Base-by-base conservation (phyloP, 495 filamentous ascomycete species). In the Chaetomium tenue region DNA sequence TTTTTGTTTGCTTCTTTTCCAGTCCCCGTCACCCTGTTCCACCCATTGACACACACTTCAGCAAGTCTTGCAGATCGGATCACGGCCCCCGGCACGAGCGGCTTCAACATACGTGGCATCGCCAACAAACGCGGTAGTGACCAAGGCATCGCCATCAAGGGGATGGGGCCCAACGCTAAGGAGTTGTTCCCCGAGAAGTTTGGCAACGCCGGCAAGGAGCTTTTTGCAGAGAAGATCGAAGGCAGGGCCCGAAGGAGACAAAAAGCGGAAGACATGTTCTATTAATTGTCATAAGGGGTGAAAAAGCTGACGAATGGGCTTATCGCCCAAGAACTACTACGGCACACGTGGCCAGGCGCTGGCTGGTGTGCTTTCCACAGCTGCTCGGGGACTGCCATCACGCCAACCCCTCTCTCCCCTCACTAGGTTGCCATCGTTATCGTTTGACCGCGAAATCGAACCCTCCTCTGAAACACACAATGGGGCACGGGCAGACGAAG, bases 111-210 rank as follows among this genome's bases (percentile, higher is more conserved):
- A 64, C 86, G 87, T 60, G 88, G 89, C 39, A 65, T 82, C 44
- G 82, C 85, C 7, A 75, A 67, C 22, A 77, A 80, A 55, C 80
- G 79, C 46, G 71, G 66, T 23, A 48, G 68, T n/a, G 79, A 85
- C 54, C 79, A 83, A 63, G 88, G 84, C 2, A 82, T 88, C 67
- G 80, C 83, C 7, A 90, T 93, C 67, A 89, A 88, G 50, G 90
- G 89, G 3, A 75, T 37, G 67, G 77, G 80, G 12, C 75, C 83
- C 13, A 86, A 83, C 1, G 86, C 82, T 3, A 87, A 47, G 59
- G 90, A 92, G 71, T 74, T 92, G 16, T 92, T 92, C 63, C 89
- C 89, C 12, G 81, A 81, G 5, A 88, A 86, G 64, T 85, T 85
- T 61, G 82, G 79, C 74, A 91, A 91, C 74, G 75, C 84, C 7